Evolutionary conservation across 495 filamentous ascomycete species (phyloP), one percentile per base, ranked within the genome.

Genomic region (Tricharina praecox): DNA sequence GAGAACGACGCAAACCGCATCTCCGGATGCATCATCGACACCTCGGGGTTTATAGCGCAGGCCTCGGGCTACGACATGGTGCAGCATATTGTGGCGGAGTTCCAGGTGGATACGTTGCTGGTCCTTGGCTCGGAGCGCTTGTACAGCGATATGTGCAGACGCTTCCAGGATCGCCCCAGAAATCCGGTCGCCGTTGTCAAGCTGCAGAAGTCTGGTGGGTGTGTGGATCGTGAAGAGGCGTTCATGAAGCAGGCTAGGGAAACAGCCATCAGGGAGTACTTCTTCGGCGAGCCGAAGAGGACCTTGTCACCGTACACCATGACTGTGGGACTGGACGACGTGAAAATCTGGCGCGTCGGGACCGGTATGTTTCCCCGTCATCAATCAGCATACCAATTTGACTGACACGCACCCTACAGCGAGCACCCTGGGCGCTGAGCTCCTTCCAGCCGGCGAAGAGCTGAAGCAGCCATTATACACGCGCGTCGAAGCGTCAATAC

Each of bases 251-350:
- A 72, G 23, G 62, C 74, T 2, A 70, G 77, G 21, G 81, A 88
- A 50, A 75, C 77, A 0, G 75, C 80, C 24, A 85, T 95, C 15
- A 78, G 78, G 45, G 76, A 86, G 48, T 99, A 96, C 63, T 99
- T 96, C 68, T 96, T 95, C 62, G 90, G 90, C 2, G 78, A 79
- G 50, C 51, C 70, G 0, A 79, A 77, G 52, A 70, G 76, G 44
- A 83, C 84, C 0, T 68, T 99, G 3, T 92, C 80, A 20, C 90
- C 90, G 0, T 81, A 83, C 52, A 85, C 82, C 0, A 79, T 87
- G 55, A 77, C 78, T 38, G 70, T 88, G 8, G 74, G 81, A 49
- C 92, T 85, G 54, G 68, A 73, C 45, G 70, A 79, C 3, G 59
- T 93, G 16, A 69, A 68, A 2, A 71, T 97, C 32, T 94, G 79